phyloP scores from a whole-genome alignment of 345 rosid genomes.

The Populus pruinosa region DNA sequence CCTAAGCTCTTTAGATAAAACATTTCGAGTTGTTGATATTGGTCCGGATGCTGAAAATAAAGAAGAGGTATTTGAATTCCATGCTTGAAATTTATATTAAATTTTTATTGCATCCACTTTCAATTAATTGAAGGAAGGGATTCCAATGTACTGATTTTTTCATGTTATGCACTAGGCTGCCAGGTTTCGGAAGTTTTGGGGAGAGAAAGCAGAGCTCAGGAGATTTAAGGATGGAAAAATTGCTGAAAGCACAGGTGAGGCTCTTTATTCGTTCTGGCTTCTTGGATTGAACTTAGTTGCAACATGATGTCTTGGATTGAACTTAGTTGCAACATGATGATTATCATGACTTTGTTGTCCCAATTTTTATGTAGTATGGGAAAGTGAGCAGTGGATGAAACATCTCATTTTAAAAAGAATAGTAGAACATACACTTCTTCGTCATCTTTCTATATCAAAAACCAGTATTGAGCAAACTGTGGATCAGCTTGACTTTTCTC shows the following conservation, averaged over 20 bases:
- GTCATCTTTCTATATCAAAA: slow-evolving; percentile 60
- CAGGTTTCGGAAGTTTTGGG: slow-evolving; percentile 79
- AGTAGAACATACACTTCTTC: slow-evolving; percentile 51
- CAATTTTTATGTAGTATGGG: slow-evolving; percentile 59
- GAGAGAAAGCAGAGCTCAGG: slow-evolving; percentile 82
- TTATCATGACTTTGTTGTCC: slow-evolving; percentile 18
- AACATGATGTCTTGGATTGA: slow-evolving; percentile 12
- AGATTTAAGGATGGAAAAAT: slow-evolving; percentile 92
- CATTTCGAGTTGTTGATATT: slow-evolving; percentile 74
- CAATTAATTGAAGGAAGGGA: not conserved
- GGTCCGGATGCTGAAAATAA: slow-evolving; percentile 92
- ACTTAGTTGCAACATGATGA: slow-evolving; percentile 9
- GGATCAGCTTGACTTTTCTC: slow-evolving; percentile 88
- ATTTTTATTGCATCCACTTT: not conserved
- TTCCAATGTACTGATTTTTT: not conserved
- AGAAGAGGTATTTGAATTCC: slow-evolving; percentile 54
- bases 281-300: slow-evolving; percentile 3
- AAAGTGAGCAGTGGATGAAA: slow-evolving; percentile 56
- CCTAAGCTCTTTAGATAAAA: slow-evolving; percentile 63
- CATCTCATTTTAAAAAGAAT: slow-evolving; percentile 83
- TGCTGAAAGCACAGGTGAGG: slow-evolving; percentile 87
- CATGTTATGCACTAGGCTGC: slow-evolving; percentile 46
- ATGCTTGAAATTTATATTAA: not conserved
- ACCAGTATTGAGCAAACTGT: slow-evolving; percentile 56
- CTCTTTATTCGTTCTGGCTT: slow-evolving; percentile 13